Evolutionary conservation across 139 green algal genomes (phyloP), one percentile per base, ranked within the genome.

Genomic region (Nannochloris sp.): DNA sequence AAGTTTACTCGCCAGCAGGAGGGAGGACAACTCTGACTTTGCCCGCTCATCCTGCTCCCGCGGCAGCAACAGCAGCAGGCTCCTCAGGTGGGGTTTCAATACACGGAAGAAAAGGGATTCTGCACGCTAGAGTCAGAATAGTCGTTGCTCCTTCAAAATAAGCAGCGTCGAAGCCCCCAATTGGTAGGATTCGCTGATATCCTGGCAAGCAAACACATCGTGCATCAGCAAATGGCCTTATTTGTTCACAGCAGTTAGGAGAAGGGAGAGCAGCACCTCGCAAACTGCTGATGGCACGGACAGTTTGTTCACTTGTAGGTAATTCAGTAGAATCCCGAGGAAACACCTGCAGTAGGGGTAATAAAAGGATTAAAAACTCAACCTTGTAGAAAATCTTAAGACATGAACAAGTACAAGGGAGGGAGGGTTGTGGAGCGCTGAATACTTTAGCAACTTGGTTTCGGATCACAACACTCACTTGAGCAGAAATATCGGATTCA

Each of bases 101-200:
- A 14, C 60, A 71, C 38, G 48, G 33, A 3, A 46, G 33, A 33
- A 71, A 71, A 45, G 38, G 32, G 15, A 54, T 37, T 57, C 13
- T 12, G 24, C 64, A 71, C 10, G 47, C 64, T 33, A 46, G 10
- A 3, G 48, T 44, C 12, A 71, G 47, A 24, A 71, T 65, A 33
- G 32, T 14, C 4, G 64, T 61, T 6, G 48, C 64, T 3, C 64
- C 64, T 45, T 71, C 64, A 12, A 71, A 71, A 15, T 71, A 71
- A 12, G 32, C 48, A 15, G 64, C 38, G 34, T 34, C 25, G 23
- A 63, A 61, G 1, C 64, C 64, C 2, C 46, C 46, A 12, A 61
- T 53, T 1, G 64, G 48, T 23, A 61, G 64, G 19, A 63, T 33
- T 46, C 60, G 64, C 51, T 53, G 46, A 32, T 65, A 70, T 9